Conservation (phyloP, 2,329 filamentous ascomycete species). For the Fusarium oxysporum region DNA sequence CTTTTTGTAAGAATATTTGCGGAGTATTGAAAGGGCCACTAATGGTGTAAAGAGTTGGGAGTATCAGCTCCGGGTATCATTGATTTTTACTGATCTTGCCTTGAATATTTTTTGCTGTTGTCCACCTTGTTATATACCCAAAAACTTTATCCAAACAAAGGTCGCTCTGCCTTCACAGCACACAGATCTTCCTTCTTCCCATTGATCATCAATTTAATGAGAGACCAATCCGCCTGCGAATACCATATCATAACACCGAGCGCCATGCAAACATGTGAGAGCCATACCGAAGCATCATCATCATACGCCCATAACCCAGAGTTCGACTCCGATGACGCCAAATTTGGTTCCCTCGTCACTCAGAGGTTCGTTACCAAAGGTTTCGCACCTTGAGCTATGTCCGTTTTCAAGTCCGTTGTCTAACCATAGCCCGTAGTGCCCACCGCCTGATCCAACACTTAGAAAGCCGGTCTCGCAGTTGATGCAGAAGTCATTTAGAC, state of each 20-base stretch:
- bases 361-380: constrained; percentile 93
- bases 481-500: constrained; percentile 96
- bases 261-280: constrained; percentile 27
- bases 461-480: constrained; percentile 89
- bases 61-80: constrained; percentile 47
- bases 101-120: constrained; percentile 8
- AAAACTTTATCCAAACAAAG: neutral
- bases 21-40: neutral
- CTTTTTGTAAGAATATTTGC: neutral
- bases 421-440: constrained; percentile 93
- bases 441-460: constrained; percentile 88
- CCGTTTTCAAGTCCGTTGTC: constrained; percentile 87
- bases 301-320: constrained; percentile 85
- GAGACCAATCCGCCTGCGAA: constrained; percentile 9
- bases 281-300: constrained; percentile 15
- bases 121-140: constrained; percentile 23
- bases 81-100: constrained; percentile 33
- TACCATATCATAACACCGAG: constrained; percentile 30
- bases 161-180: neutral
- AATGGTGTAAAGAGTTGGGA: constrained; percentile 35
- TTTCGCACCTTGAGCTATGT: constrained; percentile 84
- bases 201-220: constrained; percentile 8
- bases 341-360: constrained; percentile 96
- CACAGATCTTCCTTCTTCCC: neutral
- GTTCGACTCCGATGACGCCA: constrained; percentile 87